Evolutionary conservation across 2,329 filamentous ascomycete genomes (phyloP).

Genomic region (Xylariaceae sp.): DNA sequence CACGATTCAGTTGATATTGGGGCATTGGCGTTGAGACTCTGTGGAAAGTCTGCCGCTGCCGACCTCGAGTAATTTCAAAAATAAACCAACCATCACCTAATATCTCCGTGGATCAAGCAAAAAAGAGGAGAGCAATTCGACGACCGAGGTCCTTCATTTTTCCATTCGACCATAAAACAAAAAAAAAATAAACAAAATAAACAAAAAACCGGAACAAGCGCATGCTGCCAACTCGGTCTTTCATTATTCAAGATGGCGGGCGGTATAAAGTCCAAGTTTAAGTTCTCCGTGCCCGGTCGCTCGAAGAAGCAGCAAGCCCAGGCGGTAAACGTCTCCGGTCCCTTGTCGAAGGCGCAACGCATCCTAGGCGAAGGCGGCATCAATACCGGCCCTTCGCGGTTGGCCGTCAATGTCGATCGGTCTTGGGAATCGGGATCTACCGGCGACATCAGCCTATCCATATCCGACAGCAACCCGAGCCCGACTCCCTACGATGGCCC

Average conservation of each 20-base stretch:
- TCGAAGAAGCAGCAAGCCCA: constrained; percentile 37
- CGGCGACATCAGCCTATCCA: constrained; percentile 41
- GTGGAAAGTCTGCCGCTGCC: too few species aligned
- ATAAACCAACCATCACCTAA: too few species aligned
- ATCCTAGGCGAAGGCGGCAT: constrained; percentile 44
- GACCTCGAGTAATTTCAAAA: too few species aligned
- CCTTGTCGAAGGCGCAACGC: constrained; percentile 47
- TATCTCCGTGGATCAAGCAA: too few species aligned
- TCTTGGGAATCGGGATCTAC: constrained; percentile 42
- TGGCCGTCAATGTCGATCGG: constrained; percentile 17
- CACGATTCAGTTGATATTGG: too few species aligned
- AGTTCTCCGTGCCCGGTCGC: constrained; percentile 44
- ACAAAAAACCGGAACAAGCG: not conserved
- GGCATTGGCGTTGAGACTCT: too few species aligned
- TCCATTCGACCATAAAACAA: too few species aligned
- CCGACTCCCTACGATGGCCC: constrained; percentile 23
- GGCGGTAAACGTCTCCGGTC: constrained; percentile 30
- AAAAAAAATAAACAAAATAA: too few species aligned
- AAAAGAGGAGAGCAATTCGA: too few species aligned
- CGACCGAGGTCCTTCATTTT: too few species aligned
- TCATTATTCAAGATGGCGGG: constrained; percentile 32
- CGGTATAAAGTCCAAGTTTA: constrained; percentile 39
- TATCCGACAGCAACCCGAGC: constrained; percentile 39
- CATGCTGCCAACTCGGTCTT: constrained; percentile 2
- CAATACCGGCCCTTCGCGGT: constrained; percentile 35